A percentile compares a stretch with the other conserved stretches of the same genome.
These are phyloP conservation scores for Calendula officinalis DNA, from an alignment of 129 eudicot genomes.

Conservation along the genomic window DNA sequence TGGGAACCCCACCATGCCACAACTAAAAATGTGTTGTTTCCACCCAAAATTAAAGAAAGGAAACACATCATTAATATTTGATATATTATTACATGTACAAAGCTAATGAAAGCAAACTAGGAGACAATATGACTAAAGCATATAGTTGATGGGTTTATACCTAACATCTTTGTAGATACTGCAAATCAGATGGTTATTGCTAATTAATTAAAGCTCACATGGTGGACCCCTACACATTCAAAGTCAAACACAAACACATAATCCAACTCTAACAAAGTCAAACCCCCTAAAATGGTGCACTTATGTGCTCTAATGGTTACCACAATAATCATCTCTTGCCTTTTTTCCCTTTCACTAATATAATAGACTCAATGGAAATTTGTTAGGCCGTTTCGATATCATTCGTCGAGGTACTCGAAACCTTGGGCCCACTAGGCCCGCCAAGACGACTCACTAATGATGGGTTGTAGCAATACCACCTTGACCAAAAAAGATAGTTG, in stretches of 20 bases:
- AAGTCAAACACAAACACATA: slow-evolving; percentile 28
- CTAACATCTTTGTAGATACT: slow-evolving; percentile 32
- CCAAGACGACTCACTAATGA: slow-evolving; percentile 19
- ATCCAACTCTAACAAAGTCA: slow-evolving; percentile 29
- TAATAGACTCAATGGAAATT: not conserved
- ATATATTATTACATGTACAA: slow-evolving; percentile 23
- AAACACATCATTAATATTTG: not conserved
- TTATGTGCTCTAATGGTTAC: slow-evolving; percentile 27
- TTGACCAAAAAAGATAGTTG: slow-evolving; percentile 77
- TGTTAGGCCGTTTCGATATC: slow-evolving; percentile 27
- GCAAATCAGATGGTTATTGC: slow-evolving; percentile 20
- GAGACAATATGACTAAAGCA: slow-evolving; percentile 30
- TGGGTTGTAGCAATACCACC: slow-evolving; percentile 71
- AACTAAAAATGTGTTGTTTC: slow-evolving; percentile 21
- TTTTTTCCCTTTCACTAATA: slow-evolving; percentile 31
- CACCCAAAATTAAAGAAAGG: slow-evolving; percentile 12
- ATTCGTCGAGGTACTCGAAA: slow-evolving; percentile 11
- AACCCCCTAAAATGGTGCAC: slow-evolving; percentile 30
- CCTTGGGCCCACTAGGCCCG: slow-evolving; percentile 12
- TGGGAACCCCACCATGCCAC: slow-evolving; percentile 14
- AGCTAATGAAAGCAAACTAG: slow-evolving; percentile 29
- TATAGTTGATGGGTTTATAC: slow-evolving; percentile 34
- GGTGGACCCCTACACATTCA: slow-evolving; percentile 35
- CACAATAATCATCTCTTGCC: slow-evolving; percentile 27
- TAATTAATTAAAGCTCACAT: slow-evolving; percentile 17